Conservation (phyloP, 257 asterid species). For the Coffea eugenioides region DNA sequence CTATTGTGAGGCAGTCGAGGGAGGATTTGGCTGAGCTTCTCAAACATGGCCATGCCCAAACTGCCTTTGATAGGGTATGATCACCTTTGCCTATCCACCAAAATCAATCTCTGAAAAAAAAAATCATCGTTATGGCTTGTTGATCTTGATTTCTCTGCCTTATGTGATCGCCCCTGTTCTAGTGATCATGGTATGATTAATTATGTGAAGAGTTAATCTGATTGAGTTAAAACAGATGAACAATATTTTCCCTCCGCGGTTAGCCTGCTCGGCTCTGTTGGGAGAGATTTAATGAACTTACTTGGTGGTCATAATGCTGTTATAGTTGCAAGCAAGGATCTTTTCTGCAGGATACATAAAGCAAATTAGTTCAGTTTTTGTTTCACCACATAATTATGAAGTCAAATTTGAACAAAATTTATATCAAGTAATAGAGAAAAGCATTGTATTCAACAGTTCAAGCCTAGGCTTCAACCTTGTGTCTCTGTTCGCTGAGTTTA, state of each 20-base stretch:
- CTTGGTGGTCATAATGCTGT: background rate
- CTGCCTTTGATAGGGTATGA: constrained; percentile 58
- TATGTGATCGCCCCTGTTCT: background rate
- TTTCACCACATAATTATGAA: background rate
- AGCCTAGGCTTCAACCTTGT: background rate
- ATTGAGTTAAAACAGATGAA: too few species aligned
- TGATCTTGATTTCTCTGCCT: too few species aligned
- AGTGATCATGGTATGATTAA: background rate
- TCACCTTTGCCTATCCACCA: background rate
- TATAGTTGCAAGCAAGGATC: background rate
- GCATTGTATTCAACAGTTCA: background rate
- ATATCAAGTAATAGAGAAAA: background rate
- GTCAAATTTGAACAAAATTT: background rate
- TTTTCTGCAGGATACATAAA: background rate
- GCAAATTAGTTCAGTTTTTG: background rate
- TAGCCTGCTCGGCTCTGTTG: background rate
- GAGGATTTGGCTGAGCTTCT: constrained; percentile 65
- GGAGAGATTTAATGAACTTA: background rate
- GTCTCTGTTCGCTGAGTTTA: background rate
- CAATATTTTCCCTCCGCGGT: too few species aligned
- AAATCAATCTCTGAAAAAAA: background rate
- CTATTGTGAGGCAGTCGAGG: constrained; percentile 53
- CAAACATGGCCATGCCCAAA: constrained; percentile 50
- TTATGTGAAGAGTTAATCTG: background rate
- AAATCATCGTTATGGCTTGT: background rate